Percentiles rank a stretch among this genome's conserved stretches.
Evolutionary conservation across 2,329 filamentous ascomycete genomes (phyloP).

Genomic region (Fusarium torreyae): DNA sequence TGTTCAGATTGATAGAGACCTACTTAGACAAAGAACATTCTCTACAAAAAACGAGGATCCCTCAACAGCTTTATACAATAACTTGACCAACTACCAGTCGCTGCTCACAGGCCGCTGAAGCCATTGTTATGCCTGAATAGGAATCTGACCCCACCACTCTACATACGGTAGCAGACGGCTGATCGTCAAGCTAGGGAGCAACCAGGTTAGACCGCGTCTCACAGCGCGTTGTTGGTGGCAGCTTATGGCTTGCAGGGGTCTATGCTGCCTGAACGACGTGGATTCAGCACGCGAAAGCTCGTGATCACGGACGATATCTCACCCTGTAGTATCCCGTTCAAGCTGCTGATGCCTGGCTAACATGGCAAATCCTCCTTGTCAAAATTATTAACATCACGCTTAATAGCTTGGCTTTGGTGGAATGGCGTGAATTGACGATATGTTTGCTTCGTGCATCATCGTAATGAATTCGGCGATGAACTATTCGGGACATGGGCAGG

Average conservation of each 20-base stretch:
- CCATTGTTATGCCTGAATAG: constrained; percentile 16
- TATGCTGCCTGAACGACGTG: constrained; percentile 46
- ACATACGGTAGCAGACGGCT: constrained; percentile 2
- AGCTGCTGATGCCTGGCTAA: constrained; percentile 45
- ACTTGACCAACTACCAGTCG: background rate
- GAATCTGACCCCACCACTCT: constrained; percentile 21
- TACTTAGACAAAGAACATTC: background rate
- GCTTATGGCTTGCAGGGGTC: constrained; percentile 26
- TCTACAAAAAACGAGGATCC: constrained; percentile 6
- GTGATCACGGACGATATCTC: constrained; percentile 32
- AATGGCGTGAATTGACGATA: constrained; percentile 36
- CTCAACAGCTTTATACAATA: constrained; percentile 42
- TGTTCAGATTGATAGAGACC: background rate
- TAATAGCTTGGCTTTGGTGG: constrained; percentile 17
- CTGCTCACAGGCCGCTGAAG: constrained; percentile 26
- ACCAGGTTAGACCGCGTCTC: constrained; percentile 29
- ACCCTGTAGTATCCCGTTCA: background rate
- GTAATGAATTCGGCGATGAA: constrained; percentile 26
- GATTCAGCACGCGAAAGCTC: constrained; percentile 45
- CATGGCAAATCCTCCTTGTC: constrained; percentile 3
- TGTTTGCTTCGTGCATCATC: constrained; percentile 9
- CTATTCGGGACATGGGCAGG: constrained; percentile 24
- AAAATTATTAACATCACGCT: constrained; percentile 24
- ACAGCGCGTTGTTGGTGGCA: constrained; percentile 29
- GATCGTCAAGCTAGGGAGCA: constrained; percentile 19